phyloP scores from a whole-genome alignment of 2,329 filamentous ascomycete genomes.

The Fusarium sp. region DNA sequence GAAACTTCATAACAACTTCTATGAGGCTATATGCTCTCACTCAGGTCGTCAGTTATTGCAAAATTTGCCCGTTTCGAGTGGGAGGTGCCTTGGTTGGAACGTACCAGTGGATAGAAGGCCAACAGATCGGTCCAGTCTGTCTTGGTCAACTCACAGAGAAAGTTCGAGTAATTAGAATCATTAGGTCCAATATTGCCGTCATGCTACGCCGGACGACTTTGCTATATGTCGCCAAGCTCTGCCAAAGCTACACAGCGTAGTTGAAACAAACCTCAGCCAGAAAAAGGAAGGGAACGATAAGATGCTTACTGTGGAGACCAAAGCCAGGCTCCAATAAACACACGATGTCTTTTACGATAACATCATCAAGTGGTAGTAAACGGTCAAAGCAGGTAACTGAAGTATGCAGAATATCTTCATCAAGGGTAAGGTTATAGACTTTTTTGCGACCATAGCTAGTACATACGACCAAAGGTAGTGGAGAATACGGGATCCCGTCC shows the following conservation, averaged over 20 bases:
- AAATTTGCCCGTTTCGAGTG: background rate
- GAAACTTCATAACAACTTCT: background rate
- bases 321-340: background rate
- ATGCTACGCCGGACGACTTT: background rate
- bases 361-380: background rate
- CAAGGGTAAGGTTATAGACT: rapidly evolving
- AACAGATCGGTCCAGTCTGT: no score
- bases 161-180: background rate
- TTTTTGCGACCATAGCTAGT: rapidly evolving
- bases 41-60: background rate
- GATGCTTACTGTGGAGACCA: background rate
- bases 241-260: background rate
- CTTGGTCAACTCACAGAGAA: no score
- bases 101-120: no score
- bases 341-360: background rate
- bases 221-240: background rate
- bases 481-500: constrained; percentile 29
- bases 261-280: background rate
- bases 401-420: background rate
- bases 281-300: background rate
- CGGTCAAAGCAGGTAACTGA: no score
- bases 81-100: background rate
- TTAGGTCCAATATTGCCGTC: background rate
- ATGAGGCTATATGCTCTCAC: background rate
- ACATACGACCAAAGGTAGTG: constrained; percentile 30